Conservation (phyloP, 1,284 basidiomycete genomes). For the Cryptococcus floricola region DNA sequence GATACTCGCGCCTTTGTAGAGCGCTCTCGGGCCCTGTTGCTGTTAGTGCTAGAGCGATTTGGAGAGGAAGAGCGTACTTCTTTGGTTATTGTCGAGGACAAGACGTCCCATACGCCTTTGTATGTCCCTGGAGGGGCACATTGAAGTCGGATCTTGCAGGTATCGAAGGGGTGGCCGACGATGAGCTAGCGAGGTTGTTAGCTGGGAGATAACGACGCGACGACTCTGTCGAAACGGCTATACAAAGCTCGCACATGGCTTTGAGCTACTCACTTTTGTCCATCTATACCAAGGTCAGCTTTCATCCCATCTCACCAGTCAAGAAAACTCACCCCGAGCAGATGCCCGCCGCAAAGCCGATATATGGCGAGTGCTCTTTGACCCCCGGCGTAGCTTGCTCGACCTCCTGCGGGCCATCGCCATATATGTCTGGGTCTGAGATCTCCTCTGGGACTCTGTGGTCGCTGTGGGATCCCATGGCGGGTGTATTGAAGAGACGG, state of each 20-base stretch:
- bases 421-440: constrained; percentile 14
- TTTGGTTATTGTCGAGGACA: constrained; percentile 34
- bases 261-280: constrained; percentile 21
- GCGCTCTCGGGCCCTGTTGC: constrained; percentile 38
- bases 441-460: constrained; percentile 8
- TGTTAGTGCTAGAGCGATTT: neutral
- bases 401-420: constrained; percentile 1
- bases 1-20: constrained; percentile 49
- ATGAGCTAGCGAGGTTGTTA: constrained; percentile 5
- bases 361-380: constrained; percentile 35
- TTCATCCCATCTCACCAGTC: neutral
- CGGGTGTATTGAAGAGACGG: no score
- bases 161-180: constrained; percentile 46
- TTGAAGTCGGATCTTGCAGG: constrained; percentile 45
- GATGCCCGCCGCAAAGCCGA: constrained; percentile 46
- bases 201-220: neutral
- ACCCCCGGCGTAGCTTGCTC: neutral
- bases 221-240: no score
- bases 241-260: no score
- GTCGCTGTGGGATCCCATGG: no score
- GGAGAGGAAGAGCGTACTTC: constrained; percentile 24
- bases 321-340: constrained; percentile 36
- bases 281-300: constrained; percentile 10
- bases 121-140: constrained; percentile 45
- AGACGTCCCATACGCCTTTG: constrained; percentile 43